These are phyloP conservation scores for Cyclanthera cordifolia DNA, from an alignment of 306 rosid species.

Conservation along the genomic window DNA sequence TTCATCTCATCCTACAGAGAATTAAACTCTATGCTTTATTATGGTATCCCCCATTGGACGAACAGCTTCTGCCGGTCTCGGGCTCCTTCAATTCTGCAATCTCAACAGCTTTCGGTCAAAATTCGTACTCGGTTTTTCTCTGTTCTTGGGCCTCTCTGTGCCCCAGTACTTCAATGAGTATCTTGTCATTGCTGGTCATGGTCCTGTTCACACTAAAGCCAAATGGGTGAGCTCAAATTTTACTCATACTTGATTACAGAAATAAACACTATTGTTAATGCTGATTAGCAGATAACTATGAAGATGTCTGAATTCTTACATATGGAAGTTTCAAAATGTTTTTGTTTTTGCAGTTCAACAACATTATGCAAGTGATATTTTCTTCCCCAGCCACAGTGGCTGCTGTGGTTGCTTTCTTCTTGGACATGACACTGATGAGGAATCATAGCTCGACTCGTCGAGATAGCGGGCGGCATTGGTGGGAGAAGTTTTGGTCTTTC, in stretches of 20 bases:
- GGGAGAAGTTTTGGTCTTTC: slow-evolving; percentile 54
- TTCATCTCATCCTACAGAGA: slow-evolving; percentile 6
- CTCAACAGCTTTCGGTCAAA: slow-evolving; percentile 59
- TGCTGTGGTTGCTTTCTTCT: slow-evolving; percentile 38
- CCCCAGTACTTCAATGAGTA: slow-evolving; percentile 60
- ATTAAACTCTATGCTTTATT: background rate
- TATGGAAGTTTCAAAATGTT: background rate
- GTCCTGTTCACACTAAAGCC: slow-evolving; percentile 58
- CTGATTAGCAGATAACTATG: background rate
- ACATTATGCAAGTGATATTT: slow-evolving; percentile 54
- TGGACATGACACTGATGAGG: slow-evolving; percentile 40
- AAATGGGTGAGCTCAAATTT: slow-evolving; percentile 30
- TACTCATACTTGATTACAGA: background rate
- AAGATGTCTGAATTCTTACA: background rate
- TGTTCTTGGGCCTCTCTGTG: slow-evolving; percentile 72
- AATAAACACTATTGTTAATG: background rate
- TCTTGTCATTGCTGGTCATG: slow-evolving; percentile 31
- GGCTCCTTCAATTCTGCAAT: slow-evolving; percentile 72
- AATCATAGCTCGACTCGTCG: slow-evolving; percentile 35
- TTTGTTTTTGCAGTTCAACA: slow-evolving; percentile 48
- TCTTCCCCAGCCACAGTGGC: slow-evolving; percentile 76
- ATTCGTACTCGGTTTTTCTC: slow-evolving; percentile 71
- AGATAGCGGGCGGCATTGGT: slow-evolving; percentile 86
- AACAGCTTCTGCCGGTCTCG: slow-evolving; percentile 70
- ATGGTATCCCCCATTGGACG: background rate